A percentile compares a stretch with the other conserved stretches of the same genome.
Evolutionary conservation across 2,329 filamentous ascomycete species (phyloP).

Genomic region (Diplodia scrobiculata): DNA sequence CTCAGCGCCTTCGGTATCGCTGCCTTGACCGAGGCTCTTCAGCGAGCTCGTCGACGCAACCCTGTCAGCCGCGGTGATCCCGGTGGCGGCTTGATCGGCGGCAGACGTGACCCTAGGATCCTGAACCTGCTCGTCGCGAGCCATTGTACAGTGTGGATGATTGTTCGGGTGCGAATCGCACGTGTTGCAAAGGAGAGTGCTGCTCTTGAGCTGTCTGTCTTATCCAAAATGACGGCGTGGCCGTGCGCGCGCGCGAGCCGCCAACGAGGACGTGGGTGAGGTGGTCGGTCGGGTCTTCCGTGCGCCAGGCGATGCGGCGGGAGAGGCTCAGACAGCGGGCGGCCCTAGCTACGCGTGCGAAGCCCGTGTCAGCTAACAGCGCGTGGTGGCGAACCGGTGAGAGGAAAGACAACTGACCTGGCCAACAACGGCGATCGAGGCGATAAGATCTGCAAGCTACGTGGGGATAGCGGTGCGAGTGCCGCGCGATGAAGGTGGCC

Average conservation of each 20-base stretch:
- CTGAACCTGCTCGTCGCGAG: constrained; percentile 36
- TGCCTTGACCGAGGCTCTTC: constrained; percentile 39
- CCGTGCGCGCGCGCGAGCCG: constrained; percentile 23
- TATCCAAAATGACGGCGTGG: constrained; percentile 26
- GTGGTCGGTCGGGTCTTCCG: constrained; percentile 16
- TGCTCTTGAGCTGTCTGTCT: constrained; percentile 11
- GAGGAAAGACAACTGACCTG: constrained; percentile 25
- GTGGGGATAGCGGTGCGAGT: constrained; percentile 17
- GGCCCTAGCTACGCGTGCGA: constrained; percentile 14
- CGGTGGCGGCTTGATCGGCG: constrained; percentile 12
- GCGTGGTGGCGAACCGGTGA: constrained; percentile 18
- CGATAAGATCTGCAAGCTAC: constrained; percentile 28
- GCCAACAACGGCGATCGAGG: constrained; percentile 8
- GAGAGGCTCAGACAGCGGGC: constrained; percentile 16
- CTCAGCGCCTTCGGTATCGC: constrained; percentile 55
- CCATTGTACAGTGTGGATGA: constrained; percentile 33
- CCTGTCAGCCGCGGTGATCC: constrained; percentile 30
- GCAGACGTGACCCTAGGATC: constrained; percentile 32
- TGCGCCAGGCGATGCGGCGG: constrained; percentile 23
- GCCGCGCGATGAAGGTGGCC: constrained; percentile 2
- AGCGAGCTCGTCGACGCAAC: constrained; percentile 32
- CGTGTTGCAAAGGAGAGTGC: neutral
- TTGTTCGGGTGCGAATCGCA: constrained; percentile 7
- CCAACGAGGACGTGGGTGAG: constrained; percentile 20
- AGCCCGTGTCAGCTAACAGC: constrained; percentile 11